A percentile compares a stretch with the other conserved stretches of the same genome.
Evolutionary conservation across 805 yeast genomes (phyloP).

Genomic region (Pichia membranifaciens): DNA sequence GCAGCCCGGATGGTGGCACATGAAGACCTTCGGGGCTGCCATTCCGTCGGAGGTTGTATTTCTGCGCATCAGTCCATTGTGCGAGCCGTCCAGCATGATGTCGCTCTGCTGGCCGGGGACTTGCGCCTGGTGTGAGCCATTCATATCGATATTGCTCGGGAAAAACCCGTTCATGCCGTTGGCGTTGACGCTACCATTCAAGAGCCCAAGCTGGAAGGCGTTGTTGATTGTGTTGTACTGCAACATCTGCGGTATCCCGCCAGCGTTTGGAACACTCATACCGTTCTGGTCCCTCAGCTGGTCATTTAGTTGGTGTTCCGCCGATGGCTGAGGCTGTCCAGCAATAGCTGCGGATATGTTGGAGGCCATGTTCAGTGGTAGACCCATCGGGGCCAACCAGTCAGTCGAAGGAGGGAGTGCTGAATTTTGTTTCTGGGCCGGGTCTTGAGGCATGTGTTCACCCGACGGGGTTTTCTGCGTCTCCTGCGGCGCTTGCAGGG

Average conservation of each 20-base stretch:
- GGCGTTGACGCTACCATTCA: neutral
- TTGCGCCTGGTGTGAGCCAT: neutral
- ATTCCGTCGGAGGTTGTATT: neutral
- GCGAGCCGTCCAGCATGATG: neutral
- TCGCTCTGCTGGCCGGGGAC: constrained; percentile 2
- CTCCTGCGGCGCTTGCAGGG: too few species aligned
- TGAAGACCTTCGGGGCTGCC: constrained; percentile 16
- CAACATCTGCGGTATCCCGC: neutral
- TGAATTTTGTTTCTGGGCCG: neutral
- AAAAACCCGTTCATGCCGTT: neutral
- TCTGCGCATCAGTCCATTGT: too few species aligned
- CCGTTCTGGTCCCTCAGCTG: neutral
- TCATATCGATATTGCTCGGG: neutral
- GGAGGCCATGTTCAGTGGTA: constrained; percentile 3
- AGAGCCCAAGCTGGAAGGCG: neutral
- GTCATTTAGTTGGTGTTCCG: neutral
- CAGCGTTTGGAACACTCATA: neutral
- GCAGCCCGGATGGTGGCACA: constrained; percentile 26
- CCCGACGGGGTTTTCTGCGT: neutral
- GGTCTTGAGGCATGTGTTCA: neutral
- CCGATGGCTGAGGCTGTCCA: neutral
- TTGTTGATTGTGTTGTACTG: neutral
- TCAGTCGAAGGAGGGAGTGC: neutral
- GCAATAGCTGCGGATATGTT: constrained; percentile 3
- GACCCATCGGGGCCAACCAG: constrained; percentile 4